Evolutionary conservation across 23 red algal genomes (phyloP).

Genomic region (Cyanidium caldarium): DNA sequence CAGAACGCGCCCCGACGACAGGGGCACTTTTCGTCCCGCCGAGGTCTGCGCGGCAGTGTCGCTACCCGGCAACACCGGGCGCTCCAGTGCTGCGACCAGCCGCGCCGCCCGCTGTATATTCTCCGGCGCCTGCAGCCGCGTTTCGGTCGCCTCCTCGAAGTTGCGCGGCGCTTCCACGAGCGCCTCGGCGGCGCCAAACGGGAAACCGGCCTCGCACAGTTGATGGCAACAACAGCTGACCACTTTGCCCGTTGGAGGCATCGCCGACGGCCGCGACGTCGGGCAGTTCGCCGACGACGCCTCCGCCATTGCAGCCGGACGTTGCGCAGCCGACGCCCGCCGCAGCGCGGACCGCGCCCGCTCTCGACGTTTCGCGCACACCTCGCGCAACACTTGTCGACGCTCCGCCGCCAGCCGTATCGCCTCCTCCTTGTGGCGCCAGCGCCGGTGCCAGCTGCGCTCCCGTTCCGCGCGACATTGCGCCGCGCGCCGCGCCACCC

Average conservation of each 20-base stretch:
- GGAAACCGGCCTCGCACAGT: background rate
- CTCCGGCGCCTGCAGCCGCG: background rate
- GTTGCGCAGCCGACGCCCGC: background rate
- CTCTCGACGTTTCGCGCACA: background rate
- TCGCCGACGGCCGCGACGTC: background rate
- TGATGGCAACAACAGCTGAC: background rate
- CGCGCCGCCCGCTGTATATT: background rate
- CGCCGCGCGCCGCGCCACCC: background rate
- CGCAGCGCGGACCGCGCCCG: background rate
- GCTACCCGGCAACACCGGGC: background rate
- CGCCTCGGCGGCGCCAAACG: background rate
- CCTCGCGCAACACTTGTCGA: background rate
- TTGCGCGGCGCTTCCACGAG: no score
- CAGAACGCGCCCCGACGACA: background rate
- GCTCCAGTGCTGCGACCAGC: background rate
- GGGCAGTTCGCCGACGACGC: background rate
- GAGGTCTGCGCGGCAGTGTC: background rate
- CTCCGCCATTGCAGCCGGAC: background rate
- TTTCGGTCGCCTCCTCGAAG: background rate
- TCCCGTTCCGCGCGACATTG: background rate
- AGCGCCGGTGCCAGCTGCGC: background rate
- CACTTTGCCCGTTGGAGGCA: background rate
- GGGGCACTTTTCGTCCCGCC: background rate
- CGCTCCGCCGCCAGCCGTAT: background rate
- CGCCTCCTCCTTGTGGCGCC: background rate